phyloP scores from a whole-genome alignment of 2,329 filamentous ascomycete genomes.

The Botrytis elliptica region DNA sequence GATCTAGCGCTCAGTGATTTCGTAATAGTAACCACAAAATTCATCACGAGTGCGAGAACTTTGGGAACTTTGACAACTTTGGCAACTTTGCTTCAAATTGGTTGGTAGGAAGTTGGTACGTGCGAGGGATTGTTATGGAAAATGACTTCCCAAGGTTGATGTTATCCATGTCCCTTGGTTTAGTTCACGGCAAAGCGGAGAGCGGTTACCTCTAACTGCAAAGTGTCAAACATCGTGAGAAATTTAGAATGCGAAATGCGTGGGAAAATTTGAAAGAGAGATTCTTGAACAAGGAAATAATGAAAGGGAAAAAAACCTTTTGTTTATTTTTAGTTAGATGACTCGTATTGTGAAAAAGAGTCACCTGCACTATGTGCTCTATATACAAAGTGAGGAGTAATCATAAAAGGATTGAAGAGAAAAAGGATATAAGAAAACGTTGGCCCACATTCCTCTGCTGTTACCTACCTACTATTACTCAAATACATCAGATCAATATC shows the following conservation, averaged over 20 bases:
- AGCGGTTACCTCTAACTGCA: conserved; percentile 22
- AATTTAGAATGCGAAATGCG: background rate
- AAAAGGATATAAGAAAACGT: conserved; percentile 15
- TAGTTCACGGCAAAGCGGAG: conserved; percentile 14
- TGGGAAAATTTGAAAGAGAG: background rate
- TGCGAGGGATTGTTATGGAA: conserved; percentile 1
- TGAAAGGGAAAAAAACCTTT: background rate
- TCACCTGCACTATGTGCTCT: conserved; percentile 12
- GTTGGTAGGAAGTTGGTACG: background rate
- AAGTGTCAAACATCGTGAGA: conserved; percentile 20
- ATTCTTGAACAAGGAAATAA: background rate
- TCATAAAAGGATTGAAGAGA: too few species aligned
- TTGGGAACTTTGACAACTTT: background rate
- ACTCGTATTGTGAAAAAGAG: conserved; percentile 16
- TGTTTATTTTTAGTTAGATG: conserved; percentile 8
- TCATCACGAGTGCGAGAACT: conserved; percentile 19
- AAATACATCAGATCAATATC: background rate
- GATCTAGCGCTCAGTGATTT: conserved; percentile 14
- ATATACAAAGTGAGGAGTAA: background rate
- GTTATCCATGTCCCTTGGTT: background rate
- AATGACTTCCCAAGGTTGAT: background rate
- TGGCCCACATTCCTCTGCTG: background rate
- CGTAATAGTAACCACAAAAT: conserved; percentile 13
- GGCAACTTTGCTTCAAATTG: background rate
- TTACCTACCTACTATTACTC: background rate